phyloP scores from a whole-genome alignment of 768 basidiomycete genomes.

The Trametes cubensis region DNA sequence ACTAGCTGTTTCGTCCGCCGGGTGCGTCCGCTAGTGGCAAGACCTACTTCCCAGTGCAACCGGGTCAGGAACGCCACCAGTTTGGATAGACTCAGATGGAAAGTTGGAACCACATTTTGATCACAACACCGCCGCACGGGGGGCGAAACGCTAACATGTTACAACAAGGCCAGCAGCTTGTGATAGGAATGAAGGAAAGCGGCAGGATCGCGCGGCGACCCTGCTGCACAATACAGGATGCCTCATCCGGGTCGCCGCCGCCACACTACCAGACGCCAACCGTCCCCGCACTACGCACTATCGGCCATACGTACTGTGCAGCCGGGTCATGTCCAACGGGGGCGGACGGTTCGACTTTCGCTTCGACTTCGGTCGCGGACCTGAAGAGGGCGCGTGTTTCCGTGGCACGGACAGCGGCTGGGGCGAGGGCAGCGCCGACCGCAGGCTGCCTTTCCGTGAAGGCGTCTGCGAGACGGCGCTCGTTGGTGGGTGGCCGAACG shows the following conservation, averaged over 20 bases:
- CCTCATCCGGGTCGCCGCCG: slow-evolving; percentile 1
- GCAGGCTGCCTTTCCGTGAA: slow-evolving; percentile 13
- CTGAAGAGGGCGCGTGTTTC: slow-evolving; percentile 6
- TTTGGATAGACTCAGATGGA: too few relatives aligned
- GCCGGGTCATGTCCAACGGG: slow-evolving; percentile 24
- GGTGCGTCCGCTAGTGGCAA: too few relatives aligned
- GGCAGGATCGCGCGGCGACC: slow-evolving; percentile 20
- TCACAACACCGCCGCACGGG: too few relatives aligned
- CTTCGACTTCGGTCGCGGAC: slow-evolving; percentile 18
- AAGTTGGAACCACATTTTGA: too few relatives aligned
- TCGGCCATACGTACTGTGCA: slow-evolving; percentile 22
- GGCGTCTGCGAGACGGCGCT: slow-evolving; percentile 17
- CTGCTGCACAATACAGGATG: background rate
- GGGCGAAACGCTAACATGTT: background rate
- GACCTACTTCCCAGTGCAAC: too few relatives aligned
- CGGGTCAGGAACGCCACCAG: too few relatives aligned
- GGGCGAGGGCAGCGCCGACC: slow-evolving; percentile 11
- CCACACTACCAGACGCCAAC: slow-evolving; percentile 1
- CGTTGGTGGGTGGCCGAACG: slow-evolving; percentile 17
- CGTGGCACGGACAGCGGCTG: slow-evolving; percentile 1
- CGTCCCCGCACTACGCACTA: slow-evolving; percentile 15
- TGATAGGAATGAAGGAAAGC: background rate
- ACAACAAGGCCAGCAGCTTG: slow-evolving; percentile 20
- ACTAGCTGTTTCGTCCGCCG: too few relatives aligned
- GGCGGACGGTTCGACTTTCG: slow-evolving; percentile 21